Percentiles rank a stretch among this genome's conserved stretches.
phyloP scores from a whole-genome alignment of 2,329 filamentous ascomycete genomes.

The Fusarium circinatum region DNA sequence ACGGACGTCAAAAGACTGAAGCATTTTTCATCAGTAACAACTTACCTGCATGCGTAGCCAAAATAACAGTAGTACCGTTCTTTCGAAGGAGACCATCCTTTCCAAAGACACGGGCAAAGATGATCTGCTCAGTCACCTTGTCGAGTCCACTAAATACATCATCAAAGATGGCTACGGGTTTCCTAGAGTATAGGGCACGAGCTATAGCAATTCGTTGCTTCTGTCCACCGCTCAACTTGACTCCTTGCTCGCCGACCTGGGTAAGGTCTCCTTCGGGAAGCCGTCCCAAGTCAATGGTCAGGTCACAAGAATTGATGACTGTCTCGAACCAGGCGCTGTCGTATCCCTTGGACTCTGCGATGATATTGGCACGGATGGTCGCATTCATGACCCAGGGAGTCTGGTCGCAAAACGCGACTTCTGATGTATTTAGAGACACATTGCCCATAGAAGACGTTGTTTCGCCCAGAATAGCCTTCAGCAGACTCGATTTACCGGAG shows the following conservation, averaged over 20 bases:
- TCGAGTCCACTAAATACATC: conserved; percentile 55
- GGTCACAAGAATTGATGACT: conserved; percentile 49
- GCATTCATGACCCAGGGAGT: conserved; percentile 50
- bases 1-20: background rate
- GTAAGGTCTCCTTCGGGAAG: conserved; percentile 42
- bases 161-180: conserved; percentile 50
- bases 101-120: conserved; percentile 54
- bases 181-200: conserved; percentile 48
- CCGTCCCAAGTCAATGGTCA: conserved; percentile 44
- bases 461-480: conserved; percentile 48
- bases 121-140: conserved; percentile 53
- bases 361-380: conserved; percentile 49
- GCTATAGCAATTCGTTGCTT: conserved; percentile 49
- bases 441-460: conserved; percentile 28
- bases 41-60: conserved; percentile 50
- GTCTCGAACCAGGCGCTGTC: conserved; percentile 47
- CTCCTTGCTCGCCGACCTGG: conserved; percentile 46
- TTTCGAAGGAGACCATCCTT: conserved; percentile 48
- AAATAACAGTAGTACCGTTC: conserved; percentile 44
- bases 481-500: conserved; percentile 47
- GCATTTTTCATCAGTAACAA: background rate
- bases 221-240: conserved; percentile 50
- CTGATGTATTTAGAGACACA: conserved; percentile 36
- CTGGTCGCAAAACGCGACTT: conserved; percentile 47
- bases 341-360: conserved; percentile 45